Evolutionary conservation across 805 yeast genomes (phyloP).

Genomic region (Clavispora vitiphila): DNA sequence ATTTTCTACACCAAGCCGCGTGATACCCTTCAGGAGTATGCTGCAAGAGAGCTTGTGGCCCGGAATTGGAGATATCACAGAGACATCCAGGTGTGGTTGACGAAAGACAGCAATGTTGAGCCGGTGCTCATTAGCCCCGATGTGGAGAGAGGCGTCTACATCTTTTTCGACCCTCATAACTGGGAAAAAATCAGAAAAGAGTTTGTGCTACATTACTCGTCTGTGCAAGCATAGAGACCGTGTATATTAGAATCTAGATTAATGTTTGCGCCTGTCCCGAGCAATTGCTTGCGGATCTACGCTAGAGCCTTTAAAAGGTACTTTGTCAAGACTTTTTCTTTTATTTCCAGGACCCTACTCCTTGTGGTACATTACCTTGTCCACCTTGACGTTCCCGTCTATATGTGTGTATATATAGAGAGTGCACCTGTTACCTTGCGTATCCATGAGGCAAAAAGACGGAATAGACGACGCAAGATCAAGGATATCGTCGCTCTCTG

Average conservation of each 20-base stretch:
- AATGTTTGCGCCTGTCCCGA: background rate
- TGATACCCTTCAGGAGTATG: slow-evolving; percentile 88
- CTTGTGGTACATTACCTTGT: slow-evolving; percentile 55
- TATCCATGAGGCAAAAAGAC: slow-evolving; percentile 82
- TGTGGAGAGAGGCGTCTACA: slow-evolving; percentile 88
- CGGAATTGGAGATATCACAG: slow-evolving; percentile 98
- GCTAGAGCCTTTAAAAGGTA: too few species aligned
- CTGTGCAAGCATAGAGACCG: slow-evolving; percentile 20
- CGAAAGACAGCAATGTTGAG: slow-evolving; percentile 86
- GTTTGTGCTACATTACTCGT: slow-evolving; percentile 49
- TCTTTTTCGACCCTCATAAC: slow-evolving; percentile 89
- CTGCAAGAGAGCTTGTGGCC: slow-evolving; percentile 83
- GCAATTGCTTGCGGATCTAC: too few species aligned
- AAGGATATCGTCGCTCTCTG: slow-evolving; percentile 38
- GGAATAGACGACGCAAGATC: slow-evolving; percentile 45
- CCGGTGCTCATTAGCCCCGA: slow-evolving; percentile 76
- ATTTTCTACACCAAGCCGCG: slow-evolving; percentile 91
- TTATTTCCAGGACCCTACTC: slow-evolving; percentile 11
- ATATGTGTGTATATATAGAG: slow-evolving; percentile 79
- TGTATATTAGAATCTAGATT: background rate
- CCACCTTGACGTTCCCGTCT: slow-evolving; percentile 84
- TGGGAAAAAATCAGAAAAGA: slow-evolving; percentile 90
- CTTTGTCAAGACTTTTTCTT: too few species aligned
- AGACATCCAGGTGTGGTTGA: slow-evolving; percentile 92
- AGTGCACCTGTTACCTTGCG: slow-evolving; percentile 74